Base-by-base conservation (phyloP, 106 monocot species). In the Dendrobium nobile region DNA sequence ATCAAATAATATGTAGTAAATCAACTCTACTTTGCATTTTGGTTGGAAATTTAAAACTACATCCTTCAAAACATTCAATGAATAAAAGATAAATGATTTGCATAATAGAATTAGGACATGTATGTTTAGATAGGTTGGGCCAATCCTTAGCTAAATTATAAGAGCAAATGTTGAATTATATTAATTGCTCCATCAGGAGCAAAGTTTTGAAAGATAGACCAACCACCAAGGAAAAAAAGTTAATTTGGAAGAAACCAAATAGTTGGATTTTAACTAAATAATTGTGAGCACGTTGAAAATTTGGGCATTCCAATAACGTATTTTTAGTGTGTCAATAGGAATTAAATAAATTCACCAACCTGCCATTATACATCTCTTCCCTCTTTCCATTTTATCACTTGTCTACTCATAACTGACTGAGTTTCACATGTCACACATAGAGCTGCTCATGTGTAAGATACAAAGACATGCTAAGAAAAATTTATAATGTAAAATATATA, bases 351-450 rank as follows among this genome's bases (percentile, higher is more conserved):
- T 47, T 40, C 11, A 79, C 85, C 18, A 75, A 93, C 96, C 96
- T 98, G 91, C 98, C 98, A 98, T 95, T 95, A 98, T 81, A 93
- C 44, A 84, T 98, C 98, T 84, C 98, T 90, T 79, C 85, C 89
- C 26, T 84, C 88, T 48, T 85, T 85, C 98, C 98, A 98, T 79
- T 98, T 93, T 55, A 92, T 98, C 61, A 42, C 90, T 67, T 89
- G 91, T 74, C 86, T 91, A 64, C 83, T 88, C 91, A 95, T 85
- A 43, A 89, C 91, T 64, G 88, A 87, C 77, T 77, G 76, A 70
- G 95, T 98, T 86, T 95, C 98, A 54, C 87, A 91, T 67, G 98
- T 99, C 91, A 99, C 85, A 70, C 85, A 70, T 75, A 90, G 16
- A 59, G 79, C 98, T 98, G 85, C 8, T 54, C 79, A 77, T 47